Conservation (phyloP, 2,329 filamentous ascomycete genomes). For the Tolypocladium ophioglossoides region DNA sequence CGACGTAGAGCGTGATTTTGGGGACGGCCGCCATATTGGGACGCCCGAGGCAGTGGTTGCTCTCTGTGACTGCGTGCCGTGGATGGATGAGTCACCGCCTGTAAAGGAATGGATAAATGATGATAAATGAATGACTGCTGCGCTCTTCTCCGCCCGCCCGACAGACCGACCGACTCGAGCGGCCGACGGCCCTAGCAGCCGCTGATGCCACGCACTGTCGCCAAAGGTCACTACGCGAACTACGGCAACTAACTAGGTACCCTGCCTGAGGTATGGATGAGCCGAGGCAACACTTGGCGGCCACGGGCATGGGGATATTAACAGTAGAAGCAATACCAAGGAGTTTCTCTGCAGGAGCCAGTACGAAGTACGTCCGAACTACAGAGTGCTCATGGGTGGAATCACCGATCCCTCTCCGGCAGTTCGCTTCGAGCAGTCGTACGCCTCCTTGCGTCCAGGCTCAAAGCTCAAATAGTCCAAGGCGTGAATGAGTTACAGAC, state of each 20-base stretch:
- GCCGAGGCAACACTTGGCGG: no score
- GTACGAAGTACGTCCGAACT: no score
- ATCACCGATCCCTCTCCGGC: no score
- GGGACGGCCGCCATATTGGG: slow-evolving; percentile 1
- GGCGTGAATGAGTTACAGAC: no score
- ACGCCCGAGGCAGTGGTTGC: background rate
- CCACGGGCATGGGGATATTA: no score
- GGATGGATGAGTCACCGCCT: background rate
- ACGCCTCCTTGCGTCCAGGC: no score
- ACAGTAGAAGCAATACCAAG: background rate
- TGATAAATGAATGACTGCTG: background rate
- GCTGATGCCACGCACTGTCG: background rate
- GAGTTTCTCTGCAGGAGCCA: background rate
- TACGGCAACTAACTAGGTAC: no score
- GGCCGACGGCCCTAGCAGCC: no score
- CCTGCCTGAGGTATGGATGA: no score
- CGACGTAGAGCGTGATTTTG: slow-evolving; percentile 27
- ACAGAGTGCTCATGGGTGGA: no score
- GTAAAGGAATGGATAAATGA: background rate
- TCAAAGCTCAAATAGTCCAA: no score
- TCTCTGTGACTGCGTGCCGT: background rate
- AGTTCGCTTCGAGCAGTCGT: no score
- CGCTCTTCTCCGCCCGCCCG: background rate
- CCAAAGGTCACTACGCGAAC: background rate
- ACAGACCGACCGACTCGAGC: background rate